Evolutionary conservation across 2,329 filamentous ascomycete species (phyloP).

Genomic region (Trichoderma hamatum): DNA sequence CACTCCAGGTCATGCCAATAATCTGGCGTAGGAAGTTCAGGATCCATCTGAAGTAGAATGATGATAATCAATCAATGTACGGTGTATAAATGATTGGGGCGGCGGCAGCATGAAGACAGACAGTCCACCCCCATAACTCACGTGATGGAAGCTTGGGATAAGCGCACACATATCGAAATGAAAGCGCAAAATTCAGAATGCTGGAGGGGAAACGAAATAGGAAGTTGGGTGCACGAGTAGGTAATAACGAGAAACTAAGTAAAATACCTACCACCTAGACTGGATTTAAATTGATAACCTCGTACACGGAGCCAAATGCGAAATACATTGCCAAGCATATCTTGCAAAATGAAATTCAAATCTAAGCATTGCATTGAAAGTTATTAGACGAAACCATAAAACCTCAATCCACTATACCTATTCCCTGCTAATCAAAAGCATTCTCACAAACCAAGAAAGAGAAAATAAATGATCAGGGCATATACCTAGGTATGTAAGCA

Average conservation of each 20-base stretch:
- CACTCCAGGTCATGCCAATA: background rate
- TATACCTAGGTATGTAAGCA: background rate
- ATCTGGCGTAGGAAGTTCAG: background rate
- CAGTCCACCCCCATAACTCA: background rate
- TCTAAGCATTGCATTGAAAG: background rate
- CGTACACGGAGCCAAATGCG: background rate
- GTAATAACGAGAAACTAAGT: too few relatives aligned
- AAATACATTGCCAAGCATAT: background rate
- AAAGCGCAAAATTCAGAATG: background rate
- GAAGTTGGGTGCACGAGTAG: background rate
- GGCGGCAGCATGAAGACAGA: background rate
- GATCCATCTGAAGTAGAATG: background rate
- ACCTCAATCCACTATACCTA: background rate
- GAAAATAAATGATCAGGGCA: background rate
- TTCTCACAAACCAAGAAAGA: background rate
- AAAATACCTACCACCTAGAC: background rate
- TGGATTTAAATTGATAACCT: background rate
- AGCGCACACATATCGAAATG: background rate
- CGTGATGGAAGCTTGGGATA: background rate
- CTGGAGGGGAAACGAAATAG: background rate
- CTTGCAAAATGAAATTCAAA: background rate
- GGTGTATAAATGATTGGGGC: background rate
- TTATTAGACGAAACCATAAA: background rate
- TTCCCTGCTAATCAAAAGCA: background rate
- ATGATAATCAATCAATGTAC: background rate